These are phyloP conservation scores for Evansstolkia leycettana DNA, from an alignment of 495 filamentous ascomycete genomes.

Conservation along the genomic window DNA sequence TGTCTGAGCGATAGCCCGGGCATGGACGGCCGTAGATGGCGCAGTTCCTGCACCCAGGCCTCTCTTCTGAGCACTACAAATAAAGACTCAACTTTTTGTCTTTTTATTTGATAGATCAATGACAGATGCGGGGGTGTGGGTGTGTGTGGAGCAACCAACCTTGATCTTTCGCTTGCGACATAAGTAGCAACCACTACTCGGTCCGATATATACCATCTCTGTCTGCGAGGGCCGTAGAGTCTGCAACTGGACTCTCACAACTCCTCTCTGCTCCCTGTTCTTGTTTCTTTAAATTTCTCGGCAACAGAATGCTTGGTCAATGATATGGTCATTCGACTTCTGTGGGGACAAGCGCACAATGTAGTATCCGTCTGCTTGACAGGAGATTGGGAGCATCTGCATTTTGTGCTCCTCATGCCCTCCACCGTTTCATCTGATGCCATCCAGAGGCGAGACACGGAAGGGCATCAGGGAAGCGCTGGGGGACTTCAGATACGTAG, in stretches of 20 bases:
- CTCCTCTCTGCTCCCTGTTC: neutral
- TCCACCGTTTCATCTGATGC: too few species aligned
- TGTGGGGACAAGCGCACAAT: too few species aligned
- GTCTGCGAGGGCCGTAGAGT: neutral
- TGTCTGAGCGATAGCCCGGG: constrained; percentile 29
- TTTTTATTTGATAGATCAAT: neutral
- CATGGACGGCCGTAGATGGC: constrained; percentile 27
- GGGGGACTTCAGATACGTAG: too few species aligned
- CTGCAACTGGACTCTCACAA: neutral
- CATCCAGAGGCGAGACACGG: too few species aligned
- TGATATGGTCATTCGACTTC: too few species aligned
- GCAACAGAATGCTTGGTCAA: too few species aligned
- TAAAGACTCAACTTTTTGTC: neutral
- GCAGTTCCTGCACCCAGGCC: constrained; percentile 30
- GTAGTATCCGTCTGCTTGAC: too few species aligned
- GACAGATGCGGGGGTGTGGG: neutral
- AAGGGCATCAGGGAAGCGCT: too few species aligned
- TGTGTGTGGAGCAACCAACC: constrained; percentile 14
- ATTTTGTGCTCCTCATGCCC: too few species aligned
- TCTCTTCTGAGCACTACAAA: constrained; percentile 30
- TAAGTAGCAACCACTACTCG: constrained; percentile 34
- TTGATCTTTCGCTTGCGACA: constrained; percentile 38
- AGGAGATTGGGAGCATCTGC: too few species aligned
- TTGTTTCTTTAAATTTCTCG: too few species aligned
- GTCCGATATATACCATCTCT: constrained; percentile 35